These are phyloP conservation scores for Globisporangium yorkense DNA, from an alignment of 352 stramenopile genomes.

Conservation along the genomic window DNA sequence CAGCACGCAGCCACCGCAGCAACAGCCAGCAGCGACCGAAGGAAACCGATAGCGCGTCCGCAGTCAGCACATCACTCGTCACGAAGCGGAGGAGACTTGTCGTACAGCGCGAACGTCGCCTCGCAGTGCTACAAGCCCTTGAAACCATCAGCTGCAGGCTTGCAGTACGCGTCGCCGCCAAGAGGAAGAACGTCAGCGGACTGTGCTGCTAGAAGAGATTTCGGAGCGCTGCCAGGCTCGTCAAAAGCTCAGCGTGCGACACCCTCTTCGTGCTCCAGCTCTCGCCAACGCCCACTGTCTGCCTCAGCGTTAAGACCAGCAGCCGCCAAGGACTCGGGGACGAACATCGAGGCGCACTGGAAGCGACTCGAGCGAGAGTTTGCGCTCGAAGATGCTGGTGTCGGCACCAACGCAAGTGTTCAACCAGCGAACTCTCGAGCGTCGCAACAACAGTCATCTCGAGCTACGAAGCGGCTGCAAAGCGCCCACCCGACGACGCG, in stretches of 20 bases:
- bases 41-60: constrained; percentile 15
- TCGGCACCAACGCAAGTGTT: not conserved
- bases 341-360: constrained; percentile 35
- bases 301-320: constrained; percentile 8
- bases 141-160: constrained; percentile 32
- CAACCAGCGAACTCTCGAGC: not conserved
- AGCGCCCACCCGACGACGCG: constrained; percentile 24
- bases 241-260: constrained; percentile 7
- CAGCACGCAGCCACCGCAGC: not conserved
- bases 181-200: constrained; percentile 3
- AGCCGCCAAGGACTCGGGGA: not conserved
- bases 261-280: constrained; percentile 4
- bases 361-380: constrained; percentile 32
- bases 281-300: constrained; percentile 22
- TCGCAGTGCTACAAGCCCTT: constrained; percentile 55
- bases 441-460: not conserved
- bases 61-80: constrained; percentile 33
- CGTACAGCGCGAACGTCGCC: constrained; percentile 55
- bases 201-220: constrained; percentile 3
- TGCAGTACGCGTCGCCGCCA: constrained; percentile 26
- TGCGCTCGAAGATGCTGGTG: constrained; percentile 13
- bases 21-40: constrained; percentile 1
- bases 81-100: constrained; percentile 20
- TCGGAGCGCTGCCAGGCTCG: not conserved
- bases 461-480: constrained; percentile 22